A percentile compares a stretch with the other conserved stretches of the same genome.
Evolutionary conservation across 2,329 filamentous ascomycete genomes (phyloP).

Genomic region (Calonectria ilicicola): DNA sequence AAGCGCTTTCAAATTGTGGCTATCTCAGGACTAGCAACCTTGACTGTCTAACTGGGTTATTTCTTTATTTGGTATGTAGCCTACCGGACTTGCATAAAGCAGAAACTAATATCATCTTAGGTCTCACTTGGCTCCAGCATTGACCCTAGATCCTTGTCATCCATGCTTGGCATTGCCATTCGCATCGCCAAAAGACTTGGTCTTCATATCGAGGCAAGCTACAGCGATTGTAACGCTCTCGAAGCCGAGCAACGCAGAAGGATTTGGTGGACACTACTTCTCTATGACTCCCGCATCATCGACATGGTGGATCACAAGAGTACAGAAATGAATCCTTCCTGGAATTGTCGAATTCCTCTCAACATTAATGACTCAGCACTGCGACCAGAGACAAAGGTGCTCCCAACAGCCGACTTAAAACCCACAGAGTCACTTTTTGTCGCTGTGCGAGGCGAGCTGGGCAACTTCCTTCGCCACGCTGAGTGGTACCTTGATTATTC

Average conservation of each 20-base stretch:
- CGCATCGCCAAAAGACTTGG: conserved; percentile 70
- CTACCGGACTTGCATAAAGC: no score
- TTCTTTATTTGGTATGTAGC: conserved; percentile 65
- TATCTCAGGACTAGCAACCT: conserved; percentile 63
- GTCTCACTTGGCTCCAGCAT: conserved; percentile 56
- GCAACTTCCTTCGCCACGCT: conserved; percentile 51
- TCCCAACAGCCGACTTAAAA: conserved; percentile 41
- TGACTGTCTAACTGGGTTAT: conserved; percentile 67
- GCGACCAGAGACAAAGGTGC: conserved; percentile 52
- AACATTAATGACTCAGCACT: conserved; percentile 62
- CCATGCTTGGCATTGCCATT: conserved; percentile 64
- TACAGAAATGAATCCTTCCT: conserved; percentile 47
- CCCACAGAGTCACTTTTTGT: conserved; percentile 57
- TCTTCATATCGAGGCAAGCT: conserved; percentile 60
- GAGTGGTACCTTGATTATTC: conserved; percentile 50
- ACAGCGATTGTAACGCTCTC: conserved; percentile 45
- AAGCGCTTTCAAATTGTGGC: conserved; percentile 63
- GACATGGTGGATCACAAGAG: conserved; percentile 59
- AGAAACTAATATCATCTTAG: conserved; percentile 48
- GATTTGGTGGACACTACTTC: conserved; percentile 71
- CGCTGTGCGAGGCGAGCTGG: conserved; percentile 54
- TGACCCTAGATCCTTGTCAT: conserved; percentile 63
- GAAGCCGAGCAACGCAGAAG: conserved; percentile 71
- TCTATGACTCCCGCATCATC: conserved; percentile 68
- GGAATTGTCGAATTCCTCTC: conserved; percentile 57